A percentile compares a stretch with the other conserved stretches of the same genome.
These are phyloP conservation scores for Eimeria acervulina DNA, from an alignment of 169 alveolate species.

Conservation along the genomic window DNA sequence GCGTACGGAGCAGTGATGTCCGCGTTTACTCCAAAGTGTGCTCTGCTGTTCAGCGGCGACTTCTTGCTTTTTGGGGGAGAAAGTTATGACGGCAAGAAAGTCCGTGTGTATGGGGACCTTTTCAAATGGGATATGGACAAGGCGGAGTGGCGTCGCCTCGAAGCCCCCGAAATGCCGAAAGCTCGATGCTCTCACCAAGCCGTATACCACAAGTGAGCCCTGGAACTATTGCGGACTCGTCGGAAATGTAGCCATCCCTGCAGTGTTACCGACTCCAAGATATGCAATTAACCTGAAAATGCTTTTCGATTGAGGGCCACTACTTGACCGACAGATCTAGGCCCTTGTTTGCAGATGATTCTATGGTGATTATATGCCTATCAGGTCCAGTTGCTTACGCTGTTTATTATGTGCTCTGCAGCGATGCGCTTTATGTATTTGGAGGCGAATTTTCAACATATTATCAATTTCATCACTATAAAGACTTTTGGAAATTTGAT, in stretches of 20 bases:
- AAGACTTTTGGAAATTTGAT: slow-evolving; percentile 93
- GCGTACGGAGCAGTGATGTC: background rate
- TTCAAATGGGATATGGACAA: slow-evolving; percentile 91
- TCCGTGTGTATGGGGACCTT: slow-evolving; percentile 91
- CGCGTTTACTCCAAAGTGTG: background rate
- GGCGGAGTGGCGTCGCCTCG: slow-evolving; percentile 91
- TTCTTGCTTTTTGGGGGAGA: slow-evolving; percentile 95
- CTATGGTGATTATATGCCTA: background rate
- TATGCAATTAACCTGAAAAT: background rate
- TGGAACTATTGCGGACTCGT: background rate
- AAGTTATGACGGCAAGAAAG: slow-evolving; percentile 91
- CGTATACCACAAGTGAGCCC: slow-evolving; percentile 88
- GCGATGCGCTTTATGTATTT: slow-evolving; percentile 92
- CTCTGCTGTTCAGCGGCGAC: slow-evolving; percentile 85
- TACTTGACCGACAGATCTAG: background rate
- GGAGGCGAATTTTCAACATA: slow-evolving; percentile 95
- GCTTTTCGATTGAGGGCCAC: background rate
- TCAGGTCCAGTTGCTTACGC: background rate
- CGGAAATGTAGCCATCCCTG: background rate
- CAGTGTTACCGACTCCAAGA: background rate
- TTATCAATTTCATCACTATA: slow-evolving; percentile 93
- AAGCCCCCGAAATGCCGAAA: slow-evolving; percentile 89
- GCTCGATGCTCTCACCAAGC: slow-evolving; percentile 96
- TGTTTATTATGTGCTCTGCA: slow-evolving; percentile 3
- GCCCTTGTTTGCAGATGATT: background rate